Evolutionary conservation across 2,329 filamentous ascomycete genomes (phyloP).

Genomic region (Talaromyces sp.): DNA sequence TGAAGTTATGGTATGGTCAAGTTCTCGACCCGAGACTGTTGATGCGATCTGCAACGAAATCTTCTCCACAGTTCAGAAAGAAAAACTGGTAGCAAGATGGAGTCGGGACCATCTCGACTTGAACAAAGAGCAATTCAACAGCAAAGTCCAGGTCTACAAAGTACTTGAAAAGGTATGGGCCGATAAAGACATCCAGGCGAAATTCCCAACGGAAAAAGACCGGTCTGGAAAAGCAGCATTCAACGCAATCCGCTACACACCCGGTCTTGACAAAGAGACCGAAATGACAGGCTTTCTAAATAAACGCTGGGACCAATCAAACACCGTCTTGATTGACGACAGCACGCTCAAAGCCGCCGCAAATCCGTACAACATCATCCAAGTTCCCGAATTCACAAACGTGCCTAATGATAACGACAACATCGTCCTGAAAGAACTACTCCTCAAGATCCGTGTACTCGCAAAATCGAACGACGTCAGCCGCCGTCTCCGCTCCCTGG

Average conservation of each 20-base stretch:
- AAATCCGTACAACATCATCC: constrained; percentile 79
- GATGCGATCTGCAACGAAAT: constrained; percentile 55
- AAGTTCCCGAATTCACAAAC: constrained; percentile 70
- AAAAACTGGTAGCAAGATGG: constrained; percentile 68
- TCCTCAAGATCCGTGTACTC: constrained; percentile 52
- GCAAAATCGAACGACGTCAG: constrained; percentile 50
- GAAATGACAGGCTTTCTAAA: constrained; percentile 31
- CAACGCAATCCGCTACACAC: background rate
- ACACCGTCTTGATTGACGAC: constrained; percentile 90
- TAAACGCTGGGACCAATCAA: constrained; percentile 68
- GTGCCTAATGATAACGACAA: constrained; percentile 40
- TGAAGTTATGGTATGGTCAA: constrained; percentile 86
- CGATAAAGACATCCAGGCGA: constrained; percentile 40
- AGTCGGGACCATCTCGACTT: constrained; percentile 73
- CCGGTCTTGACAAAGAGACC: background rate
- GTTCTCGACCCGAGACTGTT: constrained; percentile 72
- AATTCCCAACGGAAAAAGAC: constrained; percentile 35
- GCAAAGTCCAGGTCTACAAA: constrained; percentile 86
- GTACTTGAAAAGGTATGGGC: constrained; percentile 70
- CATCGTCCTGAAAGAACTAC: constrained; percentile 50
- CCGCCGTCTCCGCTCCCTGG: constrained; percentile 37
- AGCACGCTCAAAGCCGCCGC: constrained; percentile 72
- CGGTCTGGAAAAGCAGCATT: background rate
- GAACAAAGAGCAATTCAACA: constrained; percentile 58
- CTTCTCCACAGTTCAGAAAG: constrained; percentile 53